Percentiles rank a stretch among this genome's conserved stretches.
Evolutionary conservation across 345 rosid species (phyloP).

Genomic region (Pistacia atlantica): DNA sequence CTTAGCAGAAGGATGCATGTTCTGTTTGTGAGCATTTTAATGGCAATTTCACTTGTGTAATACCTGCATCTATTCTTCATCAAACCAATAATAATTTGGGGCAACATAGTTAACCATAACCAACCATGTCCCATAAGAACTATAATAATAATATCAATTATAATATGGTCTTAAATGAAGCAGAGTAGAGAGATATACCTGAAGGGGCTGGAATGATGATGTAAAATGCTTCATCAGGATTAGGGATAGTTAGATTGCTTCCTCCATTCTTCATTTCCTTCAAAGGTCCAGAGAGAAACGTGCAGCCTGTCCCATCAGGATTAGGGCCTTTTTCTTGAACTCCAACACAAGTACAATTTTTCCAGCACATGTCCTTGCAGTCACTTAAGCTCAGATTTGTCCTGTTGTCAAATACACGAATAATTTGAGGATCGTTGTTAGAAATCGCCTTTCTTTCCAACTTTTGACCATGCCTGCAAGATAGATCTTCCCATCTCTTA

Average conservation of each 20-base stretch:
- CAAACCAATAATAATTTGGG: too few relatives aligned
- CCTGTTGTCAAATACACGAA: too few relatives aligned
- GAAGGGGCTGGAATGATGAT: background rate
- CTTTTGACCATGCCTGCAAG: background rate
- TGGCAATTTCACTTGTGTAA: too few relatives aligned
- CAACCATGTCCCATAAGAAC: too few relatives aligned
- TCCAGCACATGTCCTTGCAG: conserved; percentile 15
- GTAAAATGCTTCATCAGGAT: too few relatives aligned
- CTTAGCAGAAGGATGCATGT: too few relatives aligned
- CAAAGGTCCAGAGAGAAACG: background rate
- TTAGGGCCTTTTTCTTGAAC: background rate
- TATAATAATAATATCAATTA: too few relatives aligned
- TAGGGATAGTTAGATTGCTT: background rate
- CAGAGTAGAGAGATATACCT: background rate
- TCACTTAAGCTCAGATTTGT: background rate
- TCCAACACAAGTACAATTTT: background rate
- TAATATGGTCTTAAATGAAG: too few relatives aligned
- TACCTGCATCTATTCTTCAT: too few relatives aligned
- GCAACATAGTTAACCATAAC: too few relatives aligned
- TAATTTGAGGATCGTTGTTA: too few relatives aligned
- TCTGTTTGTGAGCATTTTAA: too few relatives aligned
- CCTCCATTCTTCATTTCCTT: background rate
- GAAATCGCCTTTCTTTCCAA: background rate
- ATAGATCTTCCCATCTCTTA: conserved; percentile 3
- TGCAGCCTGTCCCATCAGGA: background rate